Evolutionary conservation across 495 filamentous ascomycete genomes (phyloP).

Genomic region (Xylaria curta): DNA sequence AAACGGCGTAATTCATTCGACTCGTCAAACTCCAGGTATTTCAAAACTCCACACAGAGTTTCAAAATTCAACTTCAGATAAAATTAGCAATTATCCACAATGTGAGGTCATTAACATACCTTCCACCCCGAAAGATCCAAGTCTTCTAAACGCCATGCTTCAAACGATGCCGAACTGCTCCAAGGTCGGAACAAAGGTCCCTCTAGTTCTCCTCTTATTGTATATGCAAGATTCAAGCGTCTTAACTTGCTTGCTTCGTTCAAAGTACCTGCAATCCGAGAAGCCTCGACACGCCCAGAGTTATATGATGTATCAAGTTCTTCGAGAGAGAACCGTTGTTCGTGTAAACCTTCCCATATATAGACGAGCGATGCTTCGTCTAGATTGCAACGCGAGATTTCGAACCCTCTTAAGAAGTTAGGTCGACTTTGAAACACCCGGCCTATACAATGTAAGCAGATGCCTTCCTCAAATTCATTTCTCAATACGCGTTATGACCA

Average conservation of each 20-base stretch:
- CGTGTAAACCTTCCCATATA: slow-evolving; percentile 63
- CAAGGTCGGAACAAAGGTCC: slow-evolving; percentile 37
- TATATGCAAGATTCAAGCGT: slow-evolving; percentile 35
- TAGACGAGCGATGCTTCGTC: slow-evolving; percentile 63
- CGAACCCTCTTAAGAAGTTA: slow-evolving; percentile 69
- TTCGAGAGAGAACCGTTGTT: slow-evolving; percentile 77
- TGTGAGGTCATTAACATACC: slow-evolving; percentile 41
- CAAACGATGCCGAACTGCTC: slow-evolving; percentile 43
- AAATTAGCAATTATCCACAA: slow-evolving; percentile 11
- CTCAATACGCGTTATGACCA: not conserved
- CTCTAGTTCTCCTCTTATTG: slow-evolving; percentile 36
- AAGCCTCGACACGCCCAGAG: slow-evolving; percentile 71
- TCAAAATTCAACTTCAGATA: slow-evolving; percentile 54
- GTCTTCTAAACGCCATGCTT: slow-evolving; percentile 79
- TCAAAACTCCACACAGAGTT: slow-evolving; percentile 65
- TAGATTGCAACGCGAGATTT: slow-evolving; percentile 79
- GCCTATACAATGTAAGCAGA: slow-evolving; percentile 28
- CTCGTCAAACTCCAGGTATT: slow-evolving; percentile 66
- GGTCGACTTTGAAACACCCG: slow-evolving; percentile 36
- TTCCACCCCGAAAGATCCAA: slow-evolving; percentile 69
- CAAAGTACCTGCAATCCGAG: slow-evolving; percentile 55
- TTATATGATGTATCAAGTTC: slow-evolving; percentile 79
- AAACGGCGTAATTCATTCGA: slow-evolving; percentile 72
- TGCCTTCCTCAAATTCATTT: not conserved
- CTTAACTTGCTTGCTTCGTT: slow-evolving; percentile 31